Base-by-base conservation (phyloP, 208 protist species). In the Leptomonas seymouri region DNA sequence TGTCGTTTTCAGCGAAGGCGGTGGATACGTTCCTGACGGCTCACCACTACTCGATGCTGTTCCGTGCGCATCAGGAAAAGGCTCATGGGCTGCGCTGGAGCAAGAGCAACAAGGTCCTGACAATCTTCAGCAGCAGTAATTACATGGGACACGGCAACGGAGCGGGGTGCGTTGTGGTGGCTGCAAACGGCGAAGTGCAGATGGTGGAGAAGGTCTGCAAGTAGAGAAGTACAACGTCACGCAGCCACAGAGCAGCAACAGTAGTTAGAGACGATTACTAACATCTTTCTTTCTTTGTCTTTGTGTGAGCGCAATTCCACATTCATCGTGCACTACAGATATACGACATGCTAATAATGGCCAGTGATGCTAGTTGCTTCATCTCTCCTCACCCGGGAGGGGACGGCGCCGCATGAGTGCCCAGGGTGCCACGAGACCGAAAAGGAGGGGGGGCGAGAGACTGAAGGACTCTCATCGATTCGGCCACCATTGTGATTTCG, bases 1-100 rank as follows among this genome's bases (percentile, higher is more conserved):
- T 93, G 18, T 84, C 71, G 34, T 95, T 93, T 75, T 86, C 81
- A 8, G 67, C 74, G 12, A 82, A 81, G 42, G 86, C 86, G 14
- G 88, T 94, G 21, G 84, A 95, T 20, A 77, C 78, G 12, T 95
- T 95, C 45, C 70, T 92, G 21, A 61, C 63, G 21, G 76, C 74
- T 18, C 82, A 91, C 59, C 71, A 82, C 57, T 86, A 90, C 68
- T 70, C 71, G 8, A 83, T 93, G 78, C 77, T 95, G 25, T 88
- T 95, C 67, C 80, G 90, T 41, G 90, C 87, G 14, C 90, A 95
- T 61, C 86, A 95, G 71, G 84, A 91, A 57, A 91, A 90, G 72
- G 74, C 80, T 30, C 76, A 90, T 63, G 90, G 90, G 7, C 63
- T 95, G 42, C 78, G 86, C 3, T 81, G 86, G 75, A 86, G 83